These are phyloP conservation scores for Populus hybrid DNA, from an alignment of 441 rosid genomes.

Conservation along the genomic window DNA sequence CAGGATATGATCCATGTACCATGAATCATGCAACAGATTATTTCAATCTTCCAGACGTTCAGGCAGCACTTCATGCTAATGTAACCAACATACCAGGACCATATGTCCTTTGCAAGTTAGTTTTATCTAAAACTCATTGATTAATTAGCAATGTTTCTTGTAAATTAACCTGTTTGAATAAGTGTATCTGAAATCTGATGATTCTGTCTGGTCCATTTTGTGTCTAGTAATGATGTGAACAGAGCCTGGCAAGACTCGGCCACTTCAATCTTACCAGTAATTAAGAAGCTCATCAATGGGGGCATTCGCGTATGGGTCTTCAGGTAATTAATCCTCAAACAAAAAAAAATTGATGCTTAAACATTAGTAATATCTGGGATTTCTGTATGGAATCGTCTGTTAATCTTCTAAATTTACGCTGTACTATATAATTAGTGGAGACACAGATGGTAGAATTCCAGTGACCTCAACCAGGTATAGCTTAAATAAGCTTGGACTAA, in stretches of 20 bases:
- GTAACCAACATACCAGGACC: slow-evolving; percentile 20
- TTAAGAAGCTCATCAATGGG: slow-evolving; percentile 15
- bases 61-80: slow-evolving; percentile 27
- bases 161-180: neutral
- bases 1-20: slow-evolving; percentile 28
- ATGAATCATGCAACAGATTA: slow-evolving; percentile 16
- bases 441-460: slow-evolving; percentile 23
- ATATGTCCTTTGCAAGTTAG: slow-evolving; percentile 27
- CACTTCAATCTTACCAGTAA: neutral
- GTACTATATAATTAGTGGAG: slow-evolving; percentile 7
- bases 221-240: neutral
- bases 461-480: slow-evolving; percentile 18
- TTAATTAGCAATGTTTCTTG: neutral
- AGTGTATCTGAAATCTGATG: neutral
- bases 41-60: slow-evolving; percentile 28
- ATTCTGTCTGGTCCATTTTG: neutral
- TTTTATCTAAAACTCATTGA: neutral
- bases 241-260: neutral
- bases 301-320: slow-evolving; percentile 22
- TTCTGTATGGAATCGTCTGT: too few species aligned
- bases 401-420: too few species aligned
- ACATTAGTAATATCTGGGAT: neutral
- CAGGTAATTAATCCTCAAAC: slow-evolving; percentile 10
- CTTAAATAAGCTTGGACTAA: slow-evolving; percentile 18
- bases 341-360: neutral